Conservation (phyloP, 1,139 yeast species). For the Debaryomyces coudertii region DNA sequence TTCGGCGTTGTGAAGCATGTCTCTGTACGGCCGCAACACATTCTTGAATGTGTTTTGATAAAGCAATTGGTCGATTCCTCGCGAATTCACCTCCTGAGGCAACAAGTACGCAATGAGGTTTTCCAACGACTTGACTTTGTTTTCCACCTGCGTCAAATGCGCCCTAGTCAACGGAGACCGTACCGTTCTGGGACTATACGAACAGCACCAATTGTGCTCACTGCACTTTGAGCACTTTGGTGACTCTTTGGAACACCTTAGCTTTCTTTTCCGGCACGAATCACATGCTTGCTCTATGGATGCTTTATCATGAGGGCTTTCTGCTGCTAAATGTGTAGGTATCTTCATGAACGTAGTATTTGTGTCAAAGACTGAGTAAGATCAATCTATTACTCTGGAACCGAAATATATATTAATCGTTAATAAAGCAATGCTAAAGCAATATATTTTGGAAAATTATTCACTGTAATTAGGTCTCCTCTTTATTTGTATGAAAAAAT, state of each 20-base stretch:
- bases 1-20: slow-evolving; percentile 9
- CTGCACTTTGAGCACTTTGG: slow-evolving; percentile 81
- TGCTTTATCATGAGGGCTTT: slow-evolving; percentile 14
- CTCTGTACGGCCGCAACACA: slow-evolving; percentile 25
- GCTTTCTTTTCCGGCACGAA: slow-evolving; percentile 59
- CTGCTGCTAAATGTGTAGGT: slow-evolving; percentile 8
- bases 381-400: background rate
- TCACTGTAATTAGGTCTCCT: slow-evolving; percentile 6
- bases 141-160: slow-evolving; percentile 76
- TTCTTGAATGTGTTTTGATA: slow-evolving; percentile 25
- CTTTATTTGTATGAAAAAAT: slow-evolving; percentile 8
- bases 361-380: background rate
- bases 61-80: slow-evolving; percentile 31
- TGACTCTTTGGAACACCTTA: slow-evolving; percentile 62
- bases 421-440: background rate
- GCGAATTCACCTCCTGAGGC: slow-evolving; percentile 23
- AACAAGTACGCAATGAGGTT: slow-evolving; percentile 47
- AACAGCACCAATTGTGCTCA: slow-evolving; percentile 73
- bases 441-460: slow-evolving; percentile 2
- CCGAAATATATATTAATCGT: slow-evolving; percentile 3
- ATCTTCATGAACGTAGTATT: slow-evolving; percentile 10
- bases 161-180: slow-evolving; percentile 84
- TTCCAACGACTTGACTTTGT: slow-evolving; percentile 59
- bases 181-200: slow-evolving; percentile 75
- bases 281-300: slow-evolving; percentile 57